These are phyloP conservation scores for Cytospora piceicola DNA, from an alignment of 2,329 filamentous ascomycete genomes.

Conservation along the genomic window DNA sequence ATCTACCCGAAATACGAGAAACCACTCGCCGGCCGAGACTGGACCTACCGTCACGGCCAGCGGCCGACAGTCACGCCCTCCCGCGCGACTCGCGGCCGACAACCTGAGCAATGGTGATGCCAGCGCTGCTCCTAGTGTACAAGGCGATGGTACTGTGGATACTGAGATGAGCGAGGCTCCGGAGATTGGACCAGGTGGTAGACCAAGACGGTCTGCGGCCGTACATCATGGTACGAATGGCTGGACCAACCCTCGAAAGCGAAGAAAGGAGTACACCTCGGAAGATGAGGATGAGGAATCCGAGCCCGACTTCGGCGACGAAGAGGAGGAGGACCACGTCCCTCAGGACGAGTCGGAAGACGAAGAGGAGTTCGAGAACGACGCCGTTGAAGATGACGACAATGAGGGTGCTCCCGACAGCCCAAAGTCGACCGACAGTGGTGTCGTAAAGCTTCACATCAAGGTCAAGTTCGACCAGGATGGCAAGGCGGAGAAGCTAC, in stretches of 20 bases:
- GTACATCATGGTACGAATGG: constrained; percentile 55
- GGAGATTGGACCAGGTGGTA: constrained; percentile 48
- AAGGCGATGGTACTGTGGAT: constrained; percentile 48
- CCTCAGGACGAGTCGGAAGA: constrained; percentile 61
- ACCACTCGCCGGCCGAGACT: constrained; percentile 72
- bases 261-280: constrained; percentile 59
- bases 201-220: constrained; percentile 56
- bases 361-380: constrained; percentile 61
- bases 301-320: constrained; percentile 76
- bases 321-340: constrained; percentile 73
- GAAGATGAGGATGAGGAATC: constrained; percentile 69
- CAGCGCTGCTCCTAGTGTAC: constrained; percentile 52
- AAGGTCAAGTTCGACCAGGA: constrained; percentile 46
- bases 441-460: constrained; percentile 75
- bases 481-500: constrained; percentile 40
- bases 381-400: constrained; percentile 59
- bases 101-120: constrained; percentile 51
- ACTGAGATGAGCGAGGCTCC: constrained; percentile 43
- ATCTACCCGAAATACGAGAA: constrained; percentile 74
- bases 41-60: constrained; percentile 75
- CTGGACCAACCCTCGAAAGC: constrained; percentile 45
- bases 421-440: constrained; percentile 50
- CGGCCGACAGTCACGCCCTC: constrained; percentile 79
- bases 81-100: constrained; percentile 68
- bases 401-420: constrained; percentile 45